phyloP scores from a whole-genome alignment of 768 basidiomycete species.

The Wakefieldia striispora region DNA sequence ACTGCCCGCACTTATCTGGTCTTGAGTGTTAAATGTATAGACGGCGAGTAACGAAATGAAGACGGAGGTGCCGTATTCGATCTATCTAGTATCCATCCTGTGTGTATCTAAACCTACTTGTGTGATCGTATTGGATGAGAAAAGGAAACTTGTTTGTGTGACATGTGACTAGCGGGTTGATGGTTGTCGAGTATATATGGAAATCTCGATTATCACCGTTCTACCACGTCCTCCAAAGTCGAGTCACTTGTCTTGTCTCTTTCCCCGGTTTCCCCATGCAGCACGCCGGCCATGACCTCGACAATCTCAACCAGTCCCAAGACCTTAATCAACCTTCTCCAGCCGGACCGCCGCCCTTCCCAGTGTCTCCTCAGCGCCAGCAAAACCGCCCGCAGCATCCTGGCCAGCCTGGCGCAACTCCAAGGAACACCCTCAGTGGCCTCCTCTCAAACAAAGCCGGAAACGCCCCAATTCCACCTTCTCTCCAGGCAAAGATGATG shows the following conservation, averaged over 20 bases:
- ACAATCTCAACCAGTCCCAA: constrained; percentile 1
- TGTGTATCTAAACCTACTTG: no score
- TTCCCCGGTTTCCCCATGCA: constrained; percentile 16
- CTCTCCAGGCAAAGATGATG: constrained; percentile 91
- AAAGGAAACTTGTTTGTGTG: background rate
- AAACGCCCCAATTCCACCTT: constrained; percentile 78
- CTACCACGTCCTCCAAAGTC: constrained; percentile 12
- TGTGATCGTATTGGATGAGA: no score
- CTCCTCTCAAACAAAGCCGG: constrained; percentile 44
- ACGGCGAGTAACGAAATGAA: no score
- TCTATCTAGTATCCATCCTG: no score
- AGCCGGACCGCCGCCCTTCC: background rate
- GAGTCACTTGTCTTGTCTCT: background rate
- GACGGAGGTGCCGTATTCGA: no score
- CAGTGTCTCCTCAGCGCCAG: constrained; percentile 8
- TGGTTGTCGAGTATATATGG: constrained; percentile 33
- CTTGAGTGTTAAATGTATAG: no score
- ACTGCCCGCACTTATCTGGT: no score
- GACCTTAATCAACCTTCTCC: background rate
- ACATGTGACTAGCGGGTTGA: constrained; percentile 16
- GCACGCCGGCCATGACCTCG: constrained; percentile 15
- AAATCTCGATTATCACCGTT: constrained; percentile 33
- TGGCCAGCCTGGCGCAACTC: constrained; percentile 10
- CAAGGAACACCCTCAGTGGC: constrained; percentile 33
- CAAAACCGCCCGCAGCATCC: constrained; percentile 14